Evolutionary conservation across 2,329 filamentous ascomycete genomes (phyloP).

Genomic region (Clonostachys byssicola): DNA sequence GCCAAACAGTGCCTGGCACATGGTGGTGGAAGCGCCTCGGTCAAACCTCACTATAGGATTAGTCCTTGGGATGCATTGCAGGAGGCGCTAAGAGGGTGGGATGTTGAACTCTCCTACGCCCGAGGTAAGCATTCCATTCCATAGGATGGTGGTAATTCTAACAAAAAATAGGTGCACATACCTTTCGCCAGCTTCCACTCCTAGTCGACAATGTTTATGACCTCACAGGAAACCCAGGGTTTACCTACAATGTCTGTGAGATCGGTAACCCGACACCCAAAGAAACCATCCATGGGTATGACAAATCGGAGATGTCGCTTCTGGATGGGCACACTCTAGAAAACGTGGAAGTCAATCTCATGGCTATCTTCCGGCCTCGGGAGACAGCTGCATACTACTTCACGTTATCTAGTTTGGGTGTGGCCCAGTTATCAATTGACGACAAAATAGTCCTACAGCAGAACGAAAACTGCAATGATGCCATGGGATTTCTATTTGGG

Average conservation of each 20-base stretch:
- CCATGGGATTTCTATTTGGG: conserved; percentile 27
- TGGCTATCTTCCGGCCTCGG: conserved; percentile 20
- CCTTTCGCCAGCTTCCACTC: conserved; percentile 13
- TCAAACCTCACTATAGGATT: conserved; percentile 26
- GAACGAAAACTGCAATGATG: conserved; percentile 18
- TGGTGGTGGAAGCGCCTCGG: conserved; percentile 28
- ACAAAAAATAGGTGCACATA: conserved; percentile 19
- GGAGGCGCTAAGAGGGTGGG: conserved; percentile 15
- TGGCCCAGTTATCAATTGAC: conserved; percentile 20
- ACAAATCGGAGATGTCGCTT: conserved; percentile 16
- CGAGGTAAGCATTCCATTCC: too few relatives aligned
- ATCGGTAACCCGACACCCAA: conserved; percentile 14
- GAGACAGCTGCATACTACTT: conserved; percentile 23
- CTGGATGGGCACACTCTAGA: conserved; percentile 7
- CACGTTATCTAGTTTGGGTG: conserved; percentile 20
- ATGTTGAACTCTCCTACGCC: conserved; percentile 12
- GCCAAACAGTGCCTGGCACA: conserved; percentile 24
- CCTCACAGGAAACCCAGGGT: conserved; percentile 22
- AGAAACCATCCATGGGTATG: conserved; percentile 13
- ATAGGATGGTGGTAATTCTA: too few relatives aligned
- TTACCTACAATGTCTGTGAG: conserved; percentile 21
- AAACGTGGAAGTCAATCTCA: conserved; percentile 17
- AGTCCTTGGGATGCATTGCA: conserved; percentile 24
- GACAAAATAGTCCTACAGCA: conserved; percentile 22
- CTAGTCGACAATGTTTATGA: conserved; percentile 17